Evolutionary conservation across 2,329 filamentous ascomycete genomes (phyloP), one percentile per base, ranked within the genome.

Genomic region (Nigrospora oryzae): DNA sequence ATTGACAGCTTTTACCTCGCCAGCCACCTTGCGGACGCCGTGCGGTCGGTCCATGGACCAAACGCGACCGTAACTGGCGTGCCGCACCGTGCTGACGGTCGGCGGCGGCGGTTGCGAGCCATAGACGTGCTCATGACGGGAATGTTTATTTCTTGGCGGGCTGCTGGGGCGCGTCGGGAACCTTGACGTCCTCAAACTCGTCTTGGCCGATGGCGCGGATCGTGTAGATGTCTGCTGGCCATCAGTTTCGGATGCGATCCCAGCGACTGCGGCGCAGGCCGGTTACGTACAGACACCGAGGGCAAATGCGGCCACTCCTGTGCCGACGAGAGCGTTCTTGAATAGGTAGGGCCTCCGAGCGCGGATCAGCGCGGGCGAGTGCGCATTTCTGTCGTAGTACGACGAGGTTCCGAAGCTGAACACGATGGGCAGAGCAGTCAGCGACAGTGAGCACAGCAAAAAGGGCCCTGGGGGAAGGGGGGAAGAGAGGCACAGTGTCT

Each of bases 151-250:
- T 57, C 46, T 67, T 62, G 35, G 67, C 58, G n/a, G 70, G 64
- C 48, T 74, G 64, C 48, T 74, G 64, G 40, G 87, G 84, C 43
- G 77, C 72, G 62, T 88, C 86, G 28, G 93, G 93, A 34, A 97
- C 84, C 62, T 89, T 83, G 56, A 97, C 90, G 62, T 98, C 93
- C 46, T 90, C 87, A 69, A 98, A 98, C 54, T 96, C 88, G 65
- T 97, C 93, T 67, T 97, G 93, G 37, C 91, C 89, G 60, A 98
- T 86, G 44, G 88, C 89, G 53, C 74, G 79, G 61, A 98, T 84
- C 4, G 77, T 81, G 59, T 80, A 81, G 53, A 67, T 68, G 56
- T 80, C 77, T 80, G 46, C 38, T 32, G 17, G 36, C 36, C 17
- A 19, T 13, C 8, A 36, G 12, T 36, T 15, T 16, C 15, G 39